Conservation (phyloP, 805 yeast genomes). For the Peterozyma xylosa region DNA sequence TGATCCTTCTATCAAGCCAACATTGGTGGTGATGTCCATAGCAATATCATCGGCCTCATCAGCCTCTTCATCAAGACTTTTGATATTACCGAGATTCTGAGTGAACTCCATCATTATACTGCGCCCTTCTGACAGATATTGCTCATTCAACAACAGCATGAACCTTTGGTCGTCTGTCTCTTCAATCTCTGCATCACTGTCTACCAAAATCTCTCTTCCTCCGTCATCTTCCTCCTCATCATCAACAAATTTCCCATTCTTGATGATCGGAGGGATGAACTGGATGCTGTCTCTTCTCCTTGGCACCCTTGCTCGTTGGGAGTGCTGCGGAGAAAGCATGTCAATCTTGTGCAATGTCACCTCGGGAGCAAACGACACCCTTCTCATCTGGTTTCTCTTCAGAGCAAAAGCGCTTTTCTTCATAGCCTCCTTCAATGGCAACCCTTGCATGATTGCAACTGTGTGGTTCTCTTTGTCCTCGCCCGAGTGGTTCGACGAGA, state of each 20-base stretch:
- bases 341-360: slow-evolving; percentile 57
- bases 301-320: slow-evolving; percentile 11
- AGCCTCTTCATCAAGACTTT: neutral
- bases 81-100: neutral
- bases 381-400: slow-evolving; percentile 20
- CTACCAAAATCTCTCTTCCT: slow-evolving; percentile 15
- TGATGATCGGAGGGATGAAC: slow-evolving; percentile 18
- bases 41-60: slow-evolving; percentile 6
- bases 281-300: slow-evolving; percentile 20
- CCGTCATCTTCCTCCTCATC: slow-evolving; percentile 4
- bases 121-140: too few species aligned
- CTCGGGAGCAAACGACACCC: slow-evolving; percentile 76
- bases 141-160: too few species aligned
- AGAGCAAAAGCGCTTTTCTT: slow-evolving; percentile 9
- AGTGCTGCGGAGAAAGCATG: slow-evolving; percentile 14
- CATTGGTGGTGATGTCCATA: slow-evolving; percentile 12
- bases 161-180: slow-evolving; percentile 1
- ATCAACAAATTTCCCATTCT: slow-evolving; percentile 4
- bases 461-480: slow-evolving; percentile 20
- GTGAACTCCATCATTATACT: too few species aligned
- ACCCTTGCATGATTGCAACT: slow-evolving; percentile 25
- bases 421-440: slow-evolving; percentile 8
- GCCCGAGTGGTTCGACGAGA: too few species aligned
- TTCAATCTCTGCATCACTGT: slow-evolving; percentile 15
- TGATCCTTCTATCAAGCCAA: slow-evolving; percentile 2